phyloP scores from a whole-genome alignment of 768 basidiomycete genomes.

The Obba rivulosa region DNA sequence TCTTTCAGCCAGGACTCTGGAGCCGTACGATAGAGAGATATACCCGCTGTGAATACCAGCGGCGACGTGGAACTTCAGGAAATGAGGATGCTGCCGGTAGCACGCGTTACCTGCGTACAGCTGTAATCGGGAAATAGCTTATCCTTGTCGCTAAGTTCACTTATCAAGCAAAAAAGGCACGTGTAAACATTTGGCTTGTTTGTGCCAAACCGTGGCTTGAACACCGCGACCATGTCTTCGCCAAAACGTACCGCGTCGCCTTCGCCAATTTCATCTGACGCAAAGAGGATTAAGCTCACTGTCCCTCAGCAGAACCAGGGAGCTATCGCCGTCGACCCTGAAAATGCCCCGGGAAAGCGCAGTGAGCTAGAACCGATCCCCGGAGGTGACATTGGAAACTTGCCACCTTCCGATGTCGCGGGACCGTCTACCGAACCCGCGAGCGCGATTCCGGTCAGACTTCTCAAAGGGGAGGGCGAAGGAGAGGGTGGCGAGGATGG shows the following conservation, averaged over 20 bases:
- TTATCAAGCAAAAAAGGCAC: no score
- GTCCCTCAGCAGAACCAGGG: constrained; percentile 45
- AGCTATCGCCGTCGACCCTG: constrained; percentile 72
- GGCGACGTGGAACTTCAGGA: no score
- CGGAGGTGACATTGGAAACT: constrained; percentile 74
- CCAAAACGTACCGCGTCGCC: constrained; percentile 34
- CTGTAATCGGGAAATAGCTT: no score
- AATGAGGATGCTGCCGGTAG: no score
- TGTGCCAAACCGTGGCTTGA: background rate
- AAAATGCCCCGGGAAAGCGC: constrained; percentile 78
- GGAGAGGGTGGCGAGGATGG: constrained; percentile 64
- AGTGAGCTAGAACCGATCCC: constrained; percentile 82
- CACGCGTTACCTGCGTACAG: no score
- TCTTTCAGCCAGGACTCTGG: no score
- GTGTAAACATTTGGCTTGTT: background rate
- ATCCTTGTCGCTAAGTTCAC: no score
- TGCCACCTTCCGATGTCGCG: constrained; percentile 36
- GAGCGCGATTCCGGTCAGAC: constrained; percentile 26
- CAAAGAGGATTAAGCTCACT: constrained; percentile 30
- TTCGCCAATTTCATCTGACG: constrained; percentile 25
- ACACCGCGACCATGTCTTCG: constrained; percentile 19
- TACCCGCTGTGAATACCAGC: no score
- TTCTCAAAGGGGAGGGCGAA: constrained; percentile 44
- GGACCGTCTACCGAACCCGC: constrained; percentile 29
- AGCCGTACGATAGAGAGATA: no score